Conservation (phyloP, 2,329 filamentous ascomycete genomes). For the Stagonosporopsis cucurbitacearum region DNA sequence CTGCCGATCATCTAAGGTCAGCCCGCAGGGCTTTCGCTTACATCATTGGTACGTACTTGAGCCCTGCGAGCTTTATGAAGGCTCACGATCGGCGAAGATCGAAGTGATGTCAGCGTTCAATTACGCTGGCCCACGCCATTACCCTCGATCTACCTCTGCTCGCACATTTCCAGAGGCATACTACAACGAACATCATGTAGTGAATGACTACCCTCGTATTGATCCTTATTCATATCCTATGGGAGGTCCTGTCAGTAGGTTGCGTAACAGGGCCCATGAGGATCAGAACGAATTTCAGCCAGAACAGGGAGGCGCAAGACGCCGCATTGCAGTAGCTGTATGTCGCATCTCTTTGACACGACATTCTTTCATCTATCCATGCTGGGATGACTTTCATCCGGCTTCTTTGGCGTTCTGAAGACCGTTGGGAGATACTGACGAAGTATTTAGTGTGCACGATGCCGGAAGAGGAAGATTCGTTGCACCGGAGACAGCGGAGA, state of each 20-base stretch:
- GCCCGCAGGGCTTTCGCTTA: background rate
- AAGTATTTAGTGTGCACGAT: slow-evolving; percentile 75
- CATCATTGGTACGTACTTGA: background rate
- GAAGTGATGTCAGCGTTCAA: slow-evolving; percentile 22
- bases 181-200: slow-evolving; percentile 33
- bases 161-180: slow-evolving; percentile 20
- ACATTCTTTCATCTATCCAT: background rate
- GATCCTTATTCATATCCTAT: slow-evolving; percentile 37
- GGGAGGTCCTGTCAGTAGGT: slow-evolving; percentile 28
- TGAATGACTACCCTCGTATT: slow-evolving; percentile 26
- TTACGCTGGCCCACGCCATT: slow-evolving; percentile 23
- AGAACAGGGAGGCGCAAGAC: slow-evolving; percentile 50
- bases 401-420: background rate
- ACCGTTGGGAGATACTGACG: slow-evolving; percentile 1
- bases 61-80: background rate
- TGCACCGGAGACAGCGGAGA: slow-evolving; percentile 85
- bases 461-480: slow-evolving; percentile 91
- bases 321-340: slow-evolving; percentile 58
- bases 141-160: slow-evolving; percentile 23
- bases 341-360: slow-evolving; percentile 19
- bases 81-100: slow-evolving; percentile 1
- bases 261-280: slow-evolving; percentile 15
- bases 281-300: slow-evolving; percentile 27
- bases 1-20: background rate
- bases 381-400: background rate